Evolutionary conservation across 305 asterid genomes (phyloP).

Genomic region (Andrographis paniculata): DNA sequence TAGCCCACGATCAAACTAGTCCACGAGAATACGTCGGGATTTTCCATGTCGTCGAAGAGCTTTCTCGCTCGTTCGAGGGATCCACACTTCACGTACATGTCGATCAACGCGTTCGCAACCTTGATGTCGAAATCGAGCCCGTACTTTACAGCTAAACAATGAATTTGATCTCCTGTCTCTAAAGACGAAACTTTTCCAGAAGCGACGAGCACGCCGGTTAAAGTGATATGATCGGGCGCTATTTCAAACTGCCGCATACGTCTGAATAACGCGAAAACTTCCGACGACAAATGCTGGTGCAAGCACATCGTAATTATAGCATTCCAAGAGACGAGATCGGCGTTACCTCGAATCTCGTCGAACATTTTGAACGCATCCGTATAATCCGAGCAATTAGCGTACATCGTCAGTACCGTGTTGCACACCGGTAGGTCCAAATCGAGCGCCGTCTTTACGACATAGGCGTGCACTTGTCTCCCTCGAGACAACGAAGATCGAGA

Average conservation of each 20-base stretch:
- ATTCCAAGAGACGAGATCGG: constrained; percentile 75
- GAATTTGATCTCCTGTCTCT: constrained; percentile 46
- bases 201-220: constrained; percentile 41
- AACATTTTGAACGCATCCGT: constrained; percentile 40
- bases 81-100: constrained; percentile 73
- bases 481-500: constrained; percentile 31
- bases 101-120: constrained; percentile 50
- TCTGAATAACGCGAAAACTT: constrained; percentile 46
- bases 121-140: constrained; percentile 36
- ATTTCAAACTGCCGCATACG: constrained; percentile 34
- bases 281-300: constrained; percentile 33
- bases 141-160: constrained; percentile 30
- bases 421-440: constrained; percentile 44
- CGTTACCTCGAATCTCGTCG: constrained; percentile 28
- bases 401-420: constrained; percentile 59
- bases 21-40: constrained; percentile 55
- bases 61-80: constrained; percentile 37
- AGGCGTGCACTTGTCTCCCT: constrained; percentile 63
- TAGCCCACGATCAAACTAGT: constrained; percentile 63
- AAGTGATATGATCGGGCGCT: constrained; percentile 48
- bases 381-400: constrained; percentile 47
- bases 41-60: constrained; percentile 38
- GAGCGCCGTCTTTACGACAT: constrained; percentile 37
- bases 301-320: constrained; percentile 45
- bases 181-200: constrained; percentile 48